Evolutionary conservation across 768 basidiomycete species (phyloP).

Genomic region (Termitomyces sp.): DNA sequence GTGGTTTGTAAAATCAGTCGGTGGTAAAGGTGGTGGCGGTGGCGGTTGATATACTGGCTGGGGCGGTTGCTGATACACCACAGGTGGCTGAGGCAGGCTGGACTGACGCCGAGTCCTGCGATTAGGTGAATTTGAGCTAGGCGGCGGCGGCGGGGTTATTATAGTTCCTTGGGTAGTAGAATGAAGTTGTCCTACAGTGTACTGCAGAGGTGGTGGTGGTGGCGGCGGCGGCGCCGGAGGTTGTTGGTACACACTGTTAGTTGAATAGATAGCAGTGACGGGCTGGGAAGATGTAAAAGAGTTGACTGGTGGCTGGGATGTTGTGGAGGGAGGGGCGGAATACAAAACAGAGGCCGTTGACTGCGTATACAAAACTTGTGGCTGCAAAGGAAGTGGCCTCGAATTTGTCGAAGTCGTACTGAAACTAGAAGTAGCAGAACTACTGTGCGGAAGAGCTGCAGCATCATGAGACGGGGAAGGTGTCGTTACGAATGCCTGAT

Average conservation of each 20-base stretch:
- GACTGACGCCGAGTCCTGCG: constrained; percentile 36
- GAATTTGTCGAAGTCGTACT: constrained; percentile 24
- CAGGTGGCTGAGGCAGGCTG: constrained; percentile 50
- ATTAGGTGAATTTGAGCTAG: constrained; percentile 28
- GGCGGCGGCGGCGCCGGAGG: constrained; percentile 38
- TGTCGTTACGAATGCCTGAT: constrained; percentile 29
- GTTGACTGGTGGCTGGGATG: constrained; percentile 20
- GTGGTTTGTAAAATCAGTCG: constrained; percentile 25
- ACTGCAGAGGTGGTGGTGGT: constrained; percentile 27
- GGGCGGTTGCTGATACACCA: constrained; percentile 34
- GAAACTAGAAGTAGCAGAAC: constrained; percentile 25
- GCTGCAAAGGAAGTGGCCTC: constrained; percentile 44
- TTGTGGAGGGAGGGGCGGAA: constrained; percentile 25
- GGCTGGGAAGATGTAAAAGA: constrained; percentile 27
- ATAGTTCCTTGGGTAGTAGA: constrained; percentile 15
- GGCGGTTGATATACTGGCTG: constrained; percentile 27
- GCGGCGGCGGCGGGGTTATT: constrained; percentile 29
- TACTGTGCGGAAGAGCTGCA: constrained; percentile 29
- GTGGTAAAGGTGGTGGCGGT: constrained; percentile 36
- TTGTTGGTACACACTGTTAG: constrained; percentile 27
- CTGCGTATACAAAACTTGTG: constrained; percentile 37
- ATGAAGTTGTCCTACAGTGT: constrained; percentile 18
- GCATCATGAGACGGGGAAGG: constrained; percentile 33
- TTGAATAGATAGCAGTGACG: constrained; percentile 21
- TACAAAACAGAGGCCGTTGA: constrained; percentile 28